A percentile compares a stretch with the other conserved stretches of the same genome.
These are phyloP conservation scores for Pseudoturritis turrita DNA, from an alignment of 345 rosid species.

Conservation along the genomic window DNA sequence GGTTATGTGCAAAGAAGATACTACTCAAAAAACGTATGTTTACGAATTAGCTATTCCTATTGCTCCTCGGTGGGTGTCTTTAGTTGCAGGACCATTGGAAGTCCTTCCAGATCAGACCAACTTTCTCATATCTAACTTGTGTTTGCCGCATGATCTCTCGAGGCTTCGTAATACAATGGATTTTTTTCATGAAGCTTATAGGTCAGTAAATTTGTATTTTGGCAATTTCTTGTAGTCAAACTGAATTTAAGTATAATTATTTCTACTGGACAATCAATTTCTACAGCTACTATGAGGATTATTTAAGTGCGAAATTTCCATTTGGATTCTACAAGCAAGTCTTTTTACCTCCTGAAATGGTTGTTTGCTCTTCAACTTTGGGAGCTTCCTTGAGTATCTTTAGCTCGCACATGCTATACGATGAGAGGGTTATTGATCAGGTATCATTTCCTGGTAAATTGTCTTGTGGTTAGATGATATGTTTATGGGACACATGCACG, in stretches of 20 bases:
- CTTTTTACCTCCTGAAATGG: constrained; percentile 86
- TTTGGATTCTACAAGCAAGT: constrained; percentile 93
- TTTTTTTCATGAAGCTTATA: constrained; percentile 84
- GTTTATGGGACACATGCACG: not conserved
- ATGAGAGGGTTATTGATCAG: constrained; percentile 92
- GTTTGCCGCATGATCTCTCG: constrained; percentile 52
- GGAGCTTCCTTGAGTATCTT: constrained; percentile 86
- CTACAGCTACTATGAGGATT: constrained; percentile 82
- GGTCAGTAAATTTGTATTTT: constrained; percentile 41
- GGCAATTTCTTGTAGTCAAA: not conserved
- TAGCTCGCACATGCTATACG: constrained; percentile 78
- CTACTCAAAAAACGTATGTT: constrained; percentile 79
- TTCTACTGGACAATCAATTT: constrained; percentile 27
- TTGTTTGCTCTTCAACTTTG: constrained; percentile 54
- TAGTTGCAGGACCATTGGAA: constrained; percentile 88
- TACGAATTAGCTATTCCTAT: constrained; percentile 82
- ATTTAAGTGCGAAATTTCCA: constrained; percentile 83
- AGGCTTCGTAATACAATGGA: constrained; percentile 75
- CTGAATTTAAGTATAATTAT: not conserved
- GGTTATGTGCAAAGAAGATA: constrained; percentile 90
- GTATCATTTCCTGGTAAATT: constrained; percentile 33
- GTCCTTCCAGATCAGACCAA: constrained; percentile 66
- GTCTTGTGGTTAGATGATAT: not conserved
- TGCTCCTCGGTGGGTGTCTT: constrained; percentile 76
- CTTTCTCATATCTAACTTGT: constrained; percentile 71